Evolutionary conservation across 2,329 filamentous ascomycete species (phyloP).

Genomic region (Penicillium sp.): DNA sequence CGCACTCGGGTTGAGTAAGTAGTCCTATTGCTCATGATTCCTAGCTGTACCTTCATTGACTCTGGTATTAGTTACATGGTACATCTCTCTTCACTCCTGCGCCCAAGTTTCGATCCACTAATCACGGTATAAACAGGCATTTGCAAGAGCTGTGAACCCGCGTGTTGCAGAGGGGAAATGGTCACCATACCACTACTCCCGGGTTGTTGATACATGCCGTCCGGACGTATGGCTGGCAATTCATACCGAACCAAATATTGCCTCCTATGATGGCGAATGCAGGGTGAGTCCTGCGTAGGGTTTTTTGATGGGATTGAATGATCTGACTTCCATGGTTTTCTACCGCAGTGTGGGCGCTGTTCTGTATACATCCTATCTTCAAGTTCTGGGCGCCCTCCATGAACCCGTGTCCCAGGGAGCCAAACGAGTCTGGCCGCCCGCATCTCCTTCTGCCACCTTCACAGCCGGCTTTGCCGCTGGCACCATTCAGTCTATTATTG

Average conservation of each 20-base stretch:
- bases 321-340: background rate
- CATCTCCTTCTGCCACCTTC: slow-evolving; percentile 51
- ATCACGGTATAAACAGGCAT: slow-evolving; percentile 44
- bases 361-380: slow-evolving; percentile 60
- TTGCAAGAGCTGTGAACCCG: slow-evolving; percentile 60
- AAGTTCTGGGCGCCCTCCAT: slow-evolving; percentile 54
- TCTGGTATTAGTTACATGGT: slow-evolving; percentile 47
- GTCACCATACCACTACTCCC: slow-evolving; percentile 58
- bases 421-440: slow-evolving; percentile 58
- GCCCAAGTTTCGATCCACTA: slow-evolving; percentile 3
- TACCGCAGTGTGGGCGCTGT: slow-evolving; percentile 52
- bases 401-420: slow-evolving; percentile 53
- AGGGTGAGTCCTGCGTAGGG: slow-evolving; percentile 36
- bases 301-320: background rate
- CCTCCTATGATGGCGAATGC: slow-evolving; percentile 61
- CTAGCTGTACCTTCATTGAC: slow-evolving; percentile 11
- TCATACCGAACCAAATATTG: slow-evolving; percentile 60
- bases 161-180: slow-evolving; percentile 45
- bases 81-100: slow-evolving; percentile 17
- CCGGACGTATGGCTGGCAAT: slow-evolving; percentile 57
- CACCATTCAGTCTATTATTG: slow-evolving; percentile 55
- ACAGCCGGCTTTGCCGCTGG: slow-evolving; percentile 57
- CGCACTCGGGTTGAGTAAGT: slow-evolving; percentile 80
- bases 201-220: slow-evolving; percentile 58
- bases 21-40: slow-evolving; percentile 3